phyloP scores from a whole-genome alignment of 331 rosid genomes.

The Dryas integrifolia region DNA sequence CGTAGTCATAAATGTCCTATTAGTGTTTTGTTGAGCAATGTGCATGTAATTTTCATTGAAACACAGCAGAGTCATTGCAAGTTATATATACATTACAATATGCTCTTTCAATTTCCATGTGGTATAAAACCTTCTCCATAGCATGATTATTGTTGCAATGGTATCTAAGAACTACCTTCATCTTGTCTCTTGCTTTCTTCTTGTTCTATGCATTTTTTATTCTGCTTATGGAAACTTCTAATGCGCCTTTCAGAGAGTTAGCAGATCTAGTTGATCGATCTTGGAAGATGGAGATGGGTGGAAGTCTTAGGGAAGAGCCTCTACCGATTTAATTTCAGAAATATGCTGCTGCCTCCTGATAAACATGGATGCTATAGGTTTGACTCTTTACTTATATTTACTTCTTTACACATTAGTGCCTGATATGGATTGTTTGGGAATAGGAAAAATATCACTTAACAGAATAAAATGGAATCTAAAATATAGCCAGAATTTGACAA shows the following conservation, averaged over 20 bases:
- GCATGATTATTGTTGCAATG: background rate
- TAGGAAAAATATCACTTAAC: background rate
- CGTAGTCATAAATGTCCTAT: background rate
- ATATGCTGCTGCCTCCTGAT: conserved; percentile 29
- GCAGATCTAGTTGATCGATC: conserved; percentile 71
- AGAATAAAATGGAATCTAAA: background rate
- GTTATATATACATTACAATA: background rate
- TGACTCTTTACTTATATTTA: conserved; percentile 30
- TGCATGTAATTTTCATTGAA: background rate
- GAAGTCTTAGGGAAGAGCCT: conserved; percentile 64
- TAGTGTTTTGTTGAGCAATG: background rate
- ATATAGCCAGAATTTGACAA: background rate
- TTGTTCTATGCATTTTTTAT: conserved; percentile 1
- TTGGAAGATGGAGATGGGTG: conserved; percentile 96
- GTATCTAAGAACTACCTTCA: background rate
- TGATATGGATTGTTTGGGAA: conserved; percentile 12
- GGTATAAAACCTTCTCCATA: background rate
- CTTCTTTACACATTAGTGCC: conserved; percentile 18
- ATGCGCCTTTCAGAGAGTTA: conserved; percentile 69
- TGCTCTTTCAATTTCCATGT: background rate
- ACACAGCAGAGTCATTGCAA: background rate
- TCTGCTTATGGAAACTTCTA: conserved; percentile 32
- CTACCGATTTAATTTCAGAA: conserved; percentile 41
- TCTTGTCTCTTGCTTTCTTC: conserved; percentile 16
- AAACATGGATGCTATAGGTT: conserved; percentile 41